Base-by-base conservation (phyloP, 192 early-diverging fungal genomes). In the Rhizophagus prolifer region DNA sequence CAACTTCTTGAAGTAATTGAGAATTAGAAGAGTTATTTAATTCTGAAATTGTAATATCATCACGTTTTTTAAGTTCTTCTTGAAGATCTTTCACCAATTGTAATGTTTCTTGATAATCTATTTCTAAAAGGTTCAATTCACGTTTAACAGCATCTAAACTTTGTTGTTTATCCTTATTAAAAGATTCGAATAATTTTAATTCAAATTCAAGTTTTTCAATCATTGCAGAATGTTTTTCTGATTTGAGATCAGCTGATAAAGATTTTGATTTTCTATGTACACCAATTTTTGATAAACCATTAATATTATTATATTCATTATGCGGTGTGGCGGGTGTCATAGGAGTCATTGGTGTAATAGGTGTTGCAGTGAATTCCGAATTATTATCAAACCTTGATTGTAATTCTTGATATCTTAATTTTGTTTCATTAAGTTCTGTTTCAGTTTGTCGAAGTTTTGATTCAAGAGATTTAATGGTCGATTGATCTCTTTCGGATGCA, bases 381-480 rank as follows among this genome's bases (percentile, higher is more conserved):
- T n/a, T 70, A 36, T 34, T 70, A 31, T 72, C 46, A 23, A 28
- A 23, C 3, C 12, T n/a, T 8, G 9, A 28, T 25, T 31, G 46
- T 23, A 72, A 26, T 28, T 72, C 71, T 31, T 72, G 14, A 72
- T 72, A 72, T 59, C 59, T 72, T 26, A n/a, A 38, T 58, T 58
- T 72, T 21, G 26, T 3, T 2, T 72, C 71, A 4, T 23, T 31
- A 30, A 72, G 31, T 25, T 47, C 50, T 6, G 71, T 7, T n/a
- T 50, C 25, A 28, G 50, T 58, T 28, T 58, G 21, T 58, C 12
- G 25, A 30, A 72, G 71, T 58, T 72, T 72, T 13, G 71, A 36
- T 68, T 68, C 66, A 36, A 68, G 66, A 14, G 21, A 28, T 68
- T 14, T n/a, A 3, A 68, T 41, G 4, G 19, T 38, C 9, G 5